A percentile compares a stretch with the other conserved stretches of the same genome.
Conservation (phyloP, 169 alveolate genomes). For the Cryptosporidium canis region DNA sequence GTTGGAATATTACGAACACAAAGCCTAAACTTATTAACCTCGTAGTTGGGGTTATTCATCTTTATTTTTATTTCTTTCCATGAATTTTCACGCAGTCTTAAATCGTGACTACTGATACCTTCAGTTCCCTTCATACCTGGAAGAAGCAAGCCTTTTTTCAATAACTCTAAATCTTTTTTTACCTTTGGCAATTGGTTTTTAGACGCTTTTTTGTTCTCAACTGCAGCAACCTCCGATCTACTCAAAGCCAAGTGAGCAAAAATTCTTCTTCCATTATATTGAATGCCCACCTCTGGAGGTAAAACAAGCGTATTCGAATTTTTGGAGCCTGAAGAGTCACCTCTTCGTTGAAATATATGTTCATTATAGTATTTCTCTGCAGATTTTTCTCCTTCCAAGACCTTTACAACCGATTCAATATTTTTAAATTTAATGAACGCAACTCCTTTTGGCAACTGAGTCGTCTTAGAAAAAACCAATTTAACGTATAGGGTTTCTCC, state of each 20-base stretch:
- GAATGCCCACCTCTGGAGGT: conserved; percentile 63
- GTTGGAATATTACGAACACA: conserved; percentile 60
- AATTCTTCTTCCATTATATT: conserved; percentile 61
- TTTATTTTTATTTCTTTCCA: conserved; percentile 48
- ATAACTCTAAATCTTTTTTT: not conserved
- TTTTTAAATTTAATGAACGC: conserved; percentile 49
- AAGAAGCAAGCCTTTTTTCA: conserved; percentile 22
- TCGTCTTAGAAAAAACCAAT: conserved; percentile 29
- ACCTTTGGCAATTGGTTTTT: not conserved
- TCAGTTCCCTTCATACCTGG: conserved; percentile 60
- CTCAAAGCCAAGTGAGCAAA: conserved; percentile 56
- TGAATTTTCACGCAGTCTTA: conserved; percentile 48
- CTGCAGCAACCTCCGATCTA: not conserved
- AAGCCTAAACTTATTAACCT: conserved; percentile 24
- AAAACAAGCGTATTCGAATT: not conserved
- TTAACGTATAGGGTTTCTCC: conserved; percentile 41
- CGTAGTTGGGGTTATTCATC: conserved; percentile 45
- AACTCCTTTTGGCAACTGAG: conserved; percentile 63
- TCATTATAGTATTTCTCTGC: conserved; percentile 24
- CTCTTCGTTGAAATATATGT: not conserved
- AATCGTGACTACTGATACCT: conserved; percentile 63
- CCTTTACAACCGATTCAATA: conserved; percentile 33
- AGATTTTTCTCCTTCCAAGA: not conserved
- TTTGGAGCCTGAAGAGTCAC: not conserved
- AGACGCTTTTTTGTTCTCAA: not conserved